These are phyloP conservation scores for Leucaena leucocephala DNA, from an alignment of 306 rosid species.

Conservation along the genomic window DNA sequence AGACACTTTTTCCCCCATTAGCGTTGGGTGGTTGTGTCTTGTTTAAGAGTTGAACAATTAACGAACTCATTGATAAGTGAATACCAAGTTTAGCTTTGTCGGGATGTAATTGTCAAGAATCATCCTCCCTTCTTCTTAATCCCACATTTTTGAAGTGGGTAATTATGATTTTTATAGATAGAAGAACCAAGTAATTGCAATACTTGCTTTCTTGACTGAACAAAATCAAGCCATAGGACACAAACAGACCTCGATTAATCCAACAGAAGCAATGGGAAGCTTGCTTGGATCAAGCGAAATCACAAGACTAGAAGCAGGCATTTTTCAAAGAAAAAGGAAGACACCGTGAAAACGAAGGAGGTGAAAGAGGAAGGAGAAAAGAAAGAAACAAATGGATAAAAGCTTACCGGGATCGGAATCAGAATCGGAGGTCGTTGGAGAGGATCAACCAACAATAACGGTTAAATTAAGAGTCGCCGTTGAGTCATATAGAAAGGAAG, in stretches of 20 bases:
- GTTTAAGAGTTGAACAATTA: slow-evolving; percentile 8
- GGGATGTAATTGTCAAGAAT: slow-evolving; percentile 12
- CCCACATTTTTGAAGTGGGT: slow-evolving; percentile 32
- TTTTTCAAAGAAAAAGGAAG: not conserved
- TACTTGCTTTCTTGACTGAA: not conserved
- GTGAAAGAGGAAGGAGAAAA: not conserved
- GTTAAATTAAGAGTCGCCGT: not conserved
- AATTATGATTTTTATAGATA: not conserved
- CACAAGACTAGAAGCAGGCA: slow-evolving; percentile 11
- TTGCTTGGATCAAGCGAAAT: slow-evolving; percentile 10
- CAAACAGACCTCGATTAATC: not conserved
- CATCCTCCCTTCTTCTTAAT: not conserved
- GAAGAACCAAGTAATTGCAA: not conserved
- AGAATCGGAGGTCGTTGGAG: slow-evolving; percentile 21
- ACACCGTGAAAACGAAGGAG: slow-evolving; percentile 9
- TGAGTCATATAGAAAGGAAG: slow-evolving; percentile 27
- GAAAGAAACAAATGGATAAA: slow-evolving; percentile 26
- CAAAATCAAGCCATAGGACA: not conserved
- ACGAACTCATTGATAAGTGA: not conserved
- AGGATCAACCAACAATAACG: not conserved
- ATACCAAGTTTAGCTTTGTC: not conserved
- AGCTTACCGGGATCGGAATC: slow-evolving; percentile 43
- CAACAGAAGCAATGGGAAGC: not conserved
- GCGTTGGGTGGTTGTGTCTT: not conserved
- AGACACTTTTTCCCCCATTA: not conserved